Evolutionary conservation across 345 rosid genomes (phyloP).

Genomic region (Hibiscus mutabilis): DNA sequence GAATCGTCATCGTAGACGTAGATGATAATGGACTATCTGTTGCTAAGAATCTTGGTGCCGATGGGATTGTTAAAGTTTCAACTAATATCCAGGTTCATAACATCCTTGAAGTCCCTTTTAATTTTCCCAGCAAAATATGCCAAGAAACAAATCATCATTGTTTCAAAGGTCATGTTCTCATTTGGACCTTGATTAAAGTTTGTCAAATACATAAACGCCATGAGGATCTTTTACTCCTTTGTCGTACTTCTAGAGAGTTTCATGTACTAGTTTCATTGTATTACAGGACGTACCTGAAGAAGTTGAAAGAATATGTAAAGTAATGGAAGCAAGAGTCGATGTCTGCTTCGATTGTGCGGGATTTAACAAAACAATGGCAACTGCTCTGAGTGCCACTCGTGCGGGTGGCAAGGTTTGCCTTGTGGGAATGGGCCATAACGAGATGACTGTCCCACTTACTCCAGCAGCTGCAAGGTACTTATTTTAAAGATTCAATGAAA

Average conservation of each 20-base stretch:
- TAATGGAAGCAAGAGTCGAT: constrained; percentile 55
- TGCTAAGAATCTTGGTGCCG: constrained; percentile 71
- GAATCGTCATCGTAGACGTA: constrained; percentile 66
- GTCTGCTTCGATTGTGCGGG: constrained; percentile 92
- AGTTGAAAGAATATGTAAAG: constrained; percentile 46
- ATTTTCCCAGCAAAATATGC: not conserved
- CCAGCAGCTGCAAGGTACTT: constrained; percentile 86
- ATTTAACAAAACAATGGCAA: constrained; percentile 77
- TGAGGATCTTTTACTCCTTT: not conserved
- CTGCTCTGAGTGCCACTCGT: constrained; percentile 61
- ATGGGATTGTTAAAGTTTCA: constrained; percentile 59
- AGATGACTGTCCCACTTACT: constrained; percentile 82
- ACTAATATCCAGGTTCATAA: constrained; percentile 49
- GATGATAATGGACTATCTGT: constrained; percentile 64
- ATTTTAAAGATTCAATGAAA: not conserved
- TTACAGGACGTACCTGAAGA: constrained; percentile 61
- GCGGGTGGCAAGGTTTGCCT: constrained; percentile 97
- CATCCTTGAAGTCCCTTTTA: not conserved
- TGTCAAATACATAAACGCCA: not conserved
- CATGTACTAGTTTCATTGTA: not conserved
- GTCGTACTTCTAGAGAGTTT: not conserved
- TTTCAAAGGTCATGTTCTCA: not conserved
- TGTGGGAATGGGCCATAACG: constrained; percentile 63
- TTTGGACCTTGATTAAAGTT: too few species aligned
- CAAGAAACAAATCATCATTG: not conserved